Evolutionary conservation across 345 rosid genomes (phyloP), one percentile per base, ranked within the genome.

Genomic region (Populus tremula): DNA sequence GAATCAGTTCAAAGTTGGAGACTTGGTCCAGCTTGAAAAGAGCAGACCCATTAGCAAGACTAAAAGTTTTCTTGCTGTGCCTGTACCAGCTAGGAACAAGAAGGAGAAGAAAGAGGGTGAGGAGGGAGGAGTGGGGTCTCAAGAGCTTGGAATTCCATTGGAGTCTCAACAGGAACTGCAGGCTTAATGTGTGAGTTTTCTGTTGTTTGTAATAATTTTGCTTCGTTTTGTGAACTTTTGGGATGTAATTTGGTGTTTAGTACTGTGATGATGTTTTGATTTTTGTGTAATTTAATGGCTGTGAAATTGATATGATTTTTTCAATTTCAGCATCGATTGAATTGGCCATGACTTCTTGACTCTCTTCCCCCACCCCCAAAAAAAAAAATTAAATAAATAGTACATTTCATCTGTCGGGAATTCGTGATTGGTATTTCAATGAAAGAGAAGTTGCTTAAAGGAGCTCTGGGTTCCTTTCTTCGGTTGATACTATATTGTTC

Each of bases 31-130:
- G 87, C 95, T 94, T 67, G 89, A 89, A 70, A 85, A 83, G 83
- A 75, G 95, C 83, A 88, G 86, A 43, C 97, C 98, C 84, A 91
- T 94, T 62, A 93, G 97, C 88, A 94, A 93, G 90, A 93, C 90
- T 78, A 94, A 94, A 83, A 45, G 83, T 36, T 89, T 88, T 80
- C 27, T 93, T 75, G 98, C 97, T 25, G 81, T 91, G 36, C 87
- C 97, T 5, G 59, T 85, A 2, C 84, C 85, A 29, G 4, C 77
- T 21, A 86, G 86, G 86, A 38, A 12, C 4, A 49, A 12, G 72
- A 87, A 77, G 85, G 77, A 77, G 77, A 61, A 56, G 63, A 73
- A 66, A 36, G 75, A 71, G 12, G 82, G 27, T 49, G 79, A 27
- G 12, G 87, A 38, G 17, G 41, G 81, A 66, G 27, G 3, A 36